Evolutionary conservation across 495 filamentous ascomycete species (phyloP).

Genomic region (Alectoria sarmentosa): DNA sequence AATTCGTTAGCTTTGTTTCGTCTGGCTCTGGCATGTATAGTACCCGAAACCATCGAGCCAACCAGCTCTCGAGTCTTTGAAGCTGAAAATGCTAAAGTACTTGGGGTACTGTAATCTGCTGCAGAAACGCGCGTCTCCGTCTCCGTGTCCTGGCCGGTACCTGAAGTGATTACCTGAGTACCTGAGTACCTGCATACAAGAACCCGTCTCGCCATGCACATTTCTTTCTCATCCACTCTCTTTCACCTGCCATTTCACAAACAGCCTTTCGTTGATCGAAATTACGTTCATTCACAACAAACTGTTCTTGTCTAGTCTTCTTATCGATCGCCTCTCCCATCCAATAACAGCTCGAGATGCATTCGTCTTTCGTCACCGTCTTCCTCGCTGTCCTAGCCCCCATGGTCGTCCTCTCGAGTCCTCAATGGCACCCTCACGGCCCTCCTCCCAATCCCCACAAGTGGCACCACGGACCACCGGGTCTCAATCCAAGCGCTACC

Average conservation of each 20-base stretch:
- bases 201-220: not conserved
- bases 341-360: not conserved
- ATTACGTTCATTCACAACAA: not conserved
- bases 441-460: not conserved
- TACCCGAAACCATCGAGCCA: not conserved
- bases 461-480: not conserved
- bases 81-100: not conserved
- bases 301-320: not conserved
- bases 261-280: conserved; percentile 10
- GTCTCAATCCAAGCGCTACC: not conserved
- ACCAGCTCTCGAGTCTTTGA: not conserved
- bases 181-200: conserved; percentile 1
- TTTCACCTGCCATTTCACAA: not conserved
- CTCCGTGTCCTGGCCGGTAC: not conserved
- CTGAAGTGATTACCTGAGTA: too few species aligned
- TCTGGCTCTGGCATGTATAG: not conserved
- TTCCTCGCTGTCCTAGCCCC: conserved; percentile 6
- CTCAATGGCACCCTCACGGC: not conserved
- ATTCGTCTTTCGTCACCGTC: conserved; percentile 6
- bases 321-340: not conserved
- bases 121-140: not conserved
- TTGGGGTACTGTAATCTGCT: not conserved
- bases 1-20: not conserved
- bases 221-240: not conserved
- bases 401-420: conserved; percentile 7